Evolutionary conservation across 768 basidiomycete genomes (phyloP).

Genomic region (Phlebiopsis gigantea): DNA sequence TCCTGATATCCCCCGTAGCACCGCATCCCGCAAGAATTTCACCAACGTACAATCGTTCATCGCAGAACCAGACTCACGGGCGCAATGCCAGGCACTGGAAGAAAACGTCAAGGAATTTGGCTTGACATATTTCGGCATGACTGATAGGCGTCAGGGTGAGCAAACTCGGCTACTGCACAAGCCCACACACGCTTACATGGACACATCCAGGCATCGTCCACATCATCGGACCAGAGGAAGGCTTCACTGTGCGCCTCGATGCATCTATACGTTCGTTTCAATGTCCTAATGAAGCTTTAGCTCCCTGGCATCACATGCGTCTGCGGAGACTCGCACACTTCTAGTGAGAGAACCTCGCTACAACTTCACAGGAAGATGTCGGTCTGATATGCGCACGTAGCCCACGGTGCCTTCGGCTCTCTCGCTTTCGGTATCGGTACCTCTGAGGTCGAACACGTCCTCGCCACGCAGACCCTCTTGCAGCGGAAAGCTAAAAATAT

Average conservation of each 20-base stretch:
- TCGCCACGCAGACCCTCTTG: constrained; percentile 59
- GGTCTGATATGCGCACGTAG: constrained; percentile 19
- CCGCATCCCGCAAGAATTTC: constrained; percentile 46
- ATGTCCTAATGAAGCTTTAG: constrained; percentile 16
- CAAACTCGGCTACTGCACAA: neutral
- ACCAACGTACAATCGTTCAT: constrained; percentile 45
- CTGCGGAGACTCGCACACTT: constrained; percentile 64
- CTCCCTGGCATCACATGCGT: constrained; percentile 45
- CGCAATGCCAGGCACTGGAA: constrained; percentile 53
- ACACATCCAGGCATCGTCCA: constrained; percentile 41
- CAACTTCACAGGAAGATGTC: neutral
- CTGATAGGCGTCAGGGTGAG: constrained; percentile 56
- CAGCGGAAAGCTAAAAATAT: constrained; percentile 64
- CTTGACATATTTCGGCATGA: constrained; percentile 63
- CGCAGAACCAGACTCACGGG: constrained; percentile 50
- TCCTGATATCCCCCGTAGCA: constrained; percentile 25
- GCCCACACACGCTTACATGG: constrained; percentile 1
- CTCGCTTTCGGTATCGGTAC: constrained; percentile 66
- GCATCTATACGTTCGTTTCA: neutral
- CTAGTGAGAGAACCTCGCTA: constrained; percentile 34
- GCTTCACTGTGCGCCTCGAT: constrained; percentile 45
- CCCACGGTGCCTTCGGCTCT: constrained; percentile 64
- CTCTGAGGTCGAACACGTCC: constrained; percentile 65
- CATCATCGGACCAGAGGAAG: constrained; percentile 64
- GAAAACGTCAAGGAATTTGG: constrained; percentile 65